Percentiles rank a stretch among this genome's conserved stretches.
Conservation (phyloP, 2,329 filamentous ascomycete genomes). For the Aureobasidium vineae region DNA sequence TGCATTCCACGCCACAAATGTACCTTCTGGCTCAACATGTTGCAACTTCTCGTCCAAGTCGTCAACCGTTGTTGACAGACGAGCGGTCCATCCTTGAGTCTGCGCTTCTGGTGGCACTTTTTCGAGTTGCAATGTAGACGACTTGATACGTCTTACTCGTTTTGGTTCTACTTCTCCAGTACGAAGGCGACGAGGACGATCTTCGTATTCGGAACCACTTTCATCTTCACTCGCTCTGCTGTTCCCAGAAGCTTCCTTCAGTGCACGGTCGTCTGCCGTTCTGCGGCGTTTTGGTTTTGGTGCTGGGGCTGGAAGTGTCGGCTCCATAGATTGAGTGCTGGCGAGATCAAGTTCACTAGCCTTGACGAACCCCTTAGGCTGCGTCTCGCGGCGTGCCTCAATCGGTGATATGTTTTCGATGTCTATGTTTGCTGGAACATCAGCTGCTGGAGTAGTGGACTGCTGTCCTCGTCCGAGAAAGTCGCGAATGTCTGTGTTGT, state of each 20-base stretch:
- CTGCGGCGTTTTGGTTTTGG: constrained; percentile 18
- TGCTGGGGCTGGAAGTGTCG: neutral
- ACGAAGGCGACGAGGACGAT: constrained; percentile 30
- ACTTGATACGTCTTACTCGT: constrained; percentile 36
- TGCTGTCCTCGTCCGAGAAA: constrained; percentile 10
- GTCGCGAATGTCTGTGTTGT: constrained; percentile 25
- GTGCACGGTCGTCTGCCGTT: constrained; percentile 13
- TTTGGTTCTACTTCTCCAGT: constrained; percentile 30
- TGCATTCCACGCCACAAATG: constrained; percentile 34
- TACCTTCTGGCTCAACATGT: constrained; percentile 6
- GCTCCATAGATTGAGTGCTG: constrained; percentile 26
- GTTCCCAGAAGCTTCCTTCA: constrained; percentile 4
- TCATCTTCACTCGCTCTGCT: neutral
- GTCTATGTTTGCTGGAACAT: neutral
- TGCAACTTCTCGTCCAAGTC: neutral
- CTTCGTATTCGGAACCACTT: constrained; percentile 15
- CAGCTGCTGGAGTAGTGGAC: neutral
- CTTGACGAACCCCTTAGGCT: constrained; percentile 32
- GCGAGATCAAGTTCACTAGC: constrained; percentile 34
- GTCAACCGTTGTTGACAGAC: neutral
- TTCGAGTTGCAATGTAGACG: constrained; percentile 43
- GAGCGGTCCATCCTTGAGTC: constrained; percentile 32
- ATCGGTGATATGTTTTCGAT: neutral
- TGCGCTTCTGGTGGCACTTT: constrained; percentile 36
- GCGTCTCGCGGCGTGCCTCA: neutral